Percentiles rank a stretch among this genome's conserved stretches.
These are phyloP conservation scores for Didymella lethalis DNA, from an alignment of 2,329 filamentous ascomycete genomes.

Conservation along the genomic window DNA sequence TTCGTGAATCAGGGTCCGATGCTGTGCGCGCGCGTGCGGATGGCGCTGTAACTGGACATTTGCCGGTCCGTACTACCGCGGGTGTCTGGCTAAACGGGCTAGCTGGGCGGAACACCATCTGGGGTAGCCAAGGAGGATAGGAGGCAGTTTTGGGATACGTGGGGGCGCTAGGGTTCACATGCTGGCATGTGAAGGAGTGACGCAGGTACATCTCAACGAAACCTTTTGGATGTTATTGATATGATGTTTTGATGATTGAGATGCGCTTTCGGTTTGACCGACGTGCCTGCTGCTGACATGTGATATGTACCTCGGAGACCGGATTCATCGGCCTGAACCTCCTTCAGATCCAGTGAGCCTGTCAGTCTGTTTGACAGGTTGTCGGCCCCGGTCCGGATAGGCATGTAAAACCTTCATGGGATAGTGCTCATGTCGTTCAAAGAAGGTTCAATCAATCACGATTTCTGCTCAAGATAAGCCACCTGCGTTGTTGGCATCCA, in stretches of 20 bases:
- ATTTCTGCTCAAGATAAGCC: not conserved
- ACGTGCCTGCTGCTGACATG: conserved; percentile 2
- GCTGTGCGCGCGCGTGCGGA: conserved; percentile 5
- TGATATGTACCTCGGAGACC: not conserved
- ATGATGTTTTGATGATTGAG: conserved; percentile 3
- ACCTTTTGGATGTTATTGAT: not conserved
- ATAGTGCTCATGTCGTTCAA: not conserved
- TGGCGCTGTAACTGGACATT: conserved; percentile 18
- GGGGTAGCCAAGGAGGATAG: conserved; percentile 20
- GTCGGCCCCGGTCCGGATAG: not conserved
- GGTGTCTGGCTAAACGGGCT: conserved; percentile 17
- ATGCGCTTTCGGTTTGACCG: not conserved
- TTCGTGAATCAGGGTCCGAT: conserved; percentile 22
- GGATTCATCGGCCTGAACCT: conserved; percentile 5
- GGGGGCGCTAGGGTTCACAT: conserved; percentile 18
- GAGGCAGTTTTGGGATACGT: conserved; percentile 13
- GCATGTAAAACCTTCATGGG: not conserved
- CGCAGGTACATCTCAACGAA: conserved; percentile 23
- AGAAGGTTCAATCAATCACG: not conserved
- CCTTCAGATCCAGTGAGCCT: not conserved
- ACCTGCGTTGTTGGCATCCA: not conserved
- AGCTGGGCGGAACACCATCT: conserved; percentile 12
- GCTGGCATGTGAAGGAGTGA: conserved; percentile 22
- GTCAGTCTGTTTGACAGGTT: conserved; percentile 1
- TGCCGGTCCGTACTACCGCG: conserved; percentile 23